These are phyloP conservation scores for Alnus glutinosa DNA, from an alignment of 306 rosid species.

Conservation along the genomic window DNA sequence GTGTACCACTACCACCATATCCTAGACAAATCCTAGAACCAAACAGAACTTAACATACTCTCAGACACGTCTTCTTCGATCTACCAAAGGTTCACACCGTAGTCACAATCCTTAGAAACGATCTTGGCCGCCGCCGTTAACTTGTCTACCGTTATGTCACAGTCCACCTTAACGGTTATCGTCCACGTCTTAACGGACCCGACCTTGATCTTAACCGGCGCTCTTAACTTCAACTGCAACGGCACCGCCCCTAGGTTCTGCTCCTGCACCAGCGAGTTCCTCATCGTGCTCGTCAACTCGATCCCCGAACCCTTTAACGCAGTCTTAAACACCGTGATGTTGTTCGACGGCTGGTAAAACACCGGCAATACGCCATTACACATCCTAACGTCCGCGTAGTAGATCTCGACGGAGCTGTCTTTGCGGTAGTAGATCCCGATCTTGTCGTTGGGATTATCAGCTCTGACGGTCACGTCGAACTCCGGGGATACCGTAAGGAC, in stretches of 20 bases:
- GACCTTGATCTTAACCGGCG: constrained; percentile 60
- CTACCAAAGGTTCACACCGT: constrained; percentile 38
- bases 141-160: constrained; percentile 55
- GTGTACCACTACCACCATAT: background rate
- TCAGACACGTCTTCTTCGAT: background rate
- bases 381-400: constrained; percentile 37
- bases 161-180: constrained; percentile 53
- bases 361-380: constrained; percentile 58
- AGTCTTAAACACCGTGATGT: constrained; percentile 52
- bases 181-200: constrained; percentile 61
- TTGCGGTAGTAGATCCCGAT: constrained; percentile 68
- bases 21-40: background rate
- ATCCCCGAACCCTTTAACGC: constrained; percentile 48
- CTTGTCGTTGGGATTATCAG: constrained; percentile 58
- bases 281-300: constrained; percentile 28
- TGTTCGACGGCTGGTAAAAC: constrained; percentile 67
- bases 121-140: constrained; percentile 53
- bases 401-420: constrained; percentile 47
- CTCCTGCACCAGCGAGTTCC: constrained; percentile 29
- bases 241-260: constrained; percentile 45
- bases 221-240: constrained; percentile 46
- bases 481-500: constrained; percentile 44
- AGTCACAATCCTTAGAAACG: constrained; percentile 46
- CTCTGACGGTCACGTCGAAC: constrained; percentile 46
- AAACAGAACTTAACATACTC: background rate